Evolutionary conservation across 805 yeast species (phyloP), one percentile per base, ranked within the genome.

Genomic region (Candida sithepensis): DNA sequence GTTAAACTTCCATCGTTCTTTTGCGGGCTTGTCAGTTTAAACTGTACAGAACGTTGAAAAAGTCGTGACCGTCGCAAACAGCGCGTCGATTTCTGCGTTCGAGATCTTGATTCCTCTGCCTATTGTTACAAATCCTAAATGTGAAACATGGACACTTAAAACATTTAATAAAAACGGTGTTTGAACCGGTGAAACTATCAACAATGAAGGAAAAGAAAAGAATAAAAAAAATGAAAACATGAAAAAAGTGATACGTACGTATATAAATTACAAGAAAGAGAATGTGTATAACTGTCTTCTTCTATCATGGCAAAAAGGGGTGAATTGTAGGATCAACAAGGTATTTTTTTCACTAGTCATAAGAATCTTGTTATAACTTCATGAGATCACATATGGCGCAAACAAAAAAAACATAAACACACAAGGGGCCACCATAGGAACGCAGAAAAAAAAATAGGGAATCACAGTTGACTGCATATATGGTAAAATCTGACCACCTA

Each of bases 231-330:
- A 34, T n/a, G 38, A 34, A 32, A 13, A 32, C n/a, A n/a, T 5
- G 18, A 34, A 34, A 34, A 16, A 34, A 34, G 7, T 16, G 18
- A 34, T 18, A 34, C 38, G 12, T 34, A 16, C 7, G 16, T 34
- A 34, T 34, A 34, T 34, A 34, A 34, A 34, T 34, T 34, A 34
- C 38, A 34, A 34, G 38, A 34, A 34, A 34, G 38, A 34, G 21
- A 16, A 30, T 30, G 34, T 30, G 34, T 30, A 30, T 30, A 30
- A 12, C 34, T 30, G 34, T 30, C 34, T 30, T 30, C 34, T 30
- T 30, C 34, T 30, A 30, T 30, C 34, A 30, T 24, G 28, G 28
- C 9, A 30, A 30, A 30, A 30, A 30, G 12, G 12, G 30, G 10
- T 30, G 28, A 24, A 7, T 6, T 24, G 28, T 24, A 10, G 6